phyloP scores from a whole-genome alignment of 208 protist species.

The Acanthamoeba divionensis region DNA sequence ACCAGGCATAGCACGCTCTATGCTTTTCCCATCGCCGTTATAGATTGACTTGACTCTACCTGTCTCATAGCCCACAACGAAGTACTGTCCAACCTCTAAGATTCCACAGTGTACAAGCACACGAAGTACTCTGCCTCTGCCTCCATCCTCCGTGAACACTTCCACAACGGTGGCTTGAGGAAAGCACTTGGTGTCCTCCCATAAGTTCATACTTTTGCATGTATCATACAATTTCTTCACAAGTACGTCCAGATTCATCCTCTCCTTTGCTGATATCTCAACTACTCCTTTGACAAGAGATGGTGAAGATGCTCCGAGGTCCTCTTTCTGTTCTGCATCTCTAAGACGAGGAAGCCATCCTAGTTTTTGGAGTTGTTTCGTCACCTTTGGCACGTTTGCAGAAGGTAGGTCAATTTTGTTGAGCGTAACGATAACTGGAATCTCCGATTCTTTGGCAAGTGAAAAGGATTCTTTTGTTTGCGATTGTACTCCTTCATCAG shows the following conservation, averaged over 20 bases:
- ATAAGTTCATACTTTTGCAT: conserved; percentile 88
- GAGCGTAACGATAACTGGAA: conserved; percentile 92
- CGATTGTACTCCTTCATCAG: conserved; percentile 92
- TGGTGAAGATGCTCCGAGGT: not conserved
- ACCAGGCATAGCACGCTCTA: conserved; percentile 25
- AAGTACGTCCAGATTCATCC: conserved; percentile 84
- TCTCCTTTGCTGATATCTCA: conserved; percentile 85
- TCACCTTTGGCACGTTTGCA: conserved; percentile 77
- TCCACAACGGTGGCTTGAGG: conserved; percentile 92
- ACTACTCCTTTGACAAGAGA: conserved; percentile 61
- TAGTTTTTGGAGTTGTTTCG: conserved; percentile 74
- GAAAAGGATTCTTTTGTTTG: conserved; percentile 85
- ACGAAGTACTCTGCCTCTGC: conserved; percentile 1
- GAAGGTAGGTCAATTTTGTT: conserved; percentile 94
- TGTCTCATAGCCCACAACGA: conserved; percentile 34
- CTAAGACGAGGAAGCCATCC: conserved; percentile 44
- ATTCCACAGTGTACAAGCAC: conserved; percentile 35
- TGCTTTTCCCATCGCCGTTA: not conserved
- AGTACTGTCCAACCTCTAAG: conserved; percentile 35
- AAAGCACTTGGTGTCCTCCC: conserved; percentile 78
- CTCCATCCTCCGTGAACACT: conserved; percentile 32
- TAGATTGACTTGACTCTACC: conserved; percentile 19
- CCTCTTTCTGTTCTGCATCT: conserved; percentile 85
- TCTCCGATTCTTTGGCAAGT: not conserved
- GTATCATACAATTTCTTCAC: conserved; percentile 88